Evolutionary conservation across 1,284 basidiomycete species (phyloP).

Genomic region (Pterulicium gracile): DNA sequence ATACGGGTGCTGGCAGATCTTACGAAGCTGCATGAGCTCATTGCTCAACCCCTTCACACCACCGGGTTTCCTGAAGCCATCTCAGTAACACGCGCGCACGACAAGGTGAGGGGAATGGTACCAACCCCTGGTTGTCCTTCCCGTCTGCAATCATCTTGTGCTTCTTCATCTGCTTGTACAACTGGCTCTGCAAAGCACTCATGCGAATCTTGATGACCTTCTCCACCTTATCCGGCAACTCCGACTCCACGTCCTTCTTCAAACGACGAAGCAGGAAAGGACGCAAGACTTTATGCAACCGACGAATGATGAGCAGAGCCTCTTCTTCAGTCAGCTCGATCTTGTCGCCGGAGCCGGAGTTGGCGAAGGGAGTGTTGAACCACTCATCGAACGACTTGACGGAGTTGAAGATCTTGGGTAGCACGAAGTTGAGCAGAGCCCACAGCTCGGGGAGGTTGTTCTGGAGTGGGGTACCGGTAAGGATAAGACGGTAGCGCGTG

Average conservation of each 20-base stretch:
- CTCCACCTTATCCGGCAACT: slow-evolving; percentile 98
- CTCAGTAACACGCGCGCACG: slow-evolving; percentile 2
- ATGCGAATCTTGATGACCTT: slow-evolving; percentile 98
- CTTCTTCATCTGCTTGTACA: slow-evolving; percentile 98
- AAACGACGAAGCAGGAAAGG: slow-evolving; percentile 94
- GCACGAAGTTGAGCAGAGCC: slow-evolving; percentile 96
- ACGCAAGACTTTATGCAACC: slow-evolving; percentile 95
- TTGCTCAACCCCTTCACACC: slow-evolving; percentile 89
- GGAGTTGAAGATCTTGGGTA: slow-evolving; percentile 98
- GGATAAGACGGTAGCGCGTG: slow-evolving; percentile 89
- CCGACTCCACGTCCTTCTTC: slow-evolving; percentile 98
- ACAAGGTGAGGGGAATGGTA: slow-evolving; percentile 5
- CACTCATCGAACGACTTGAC: slow-evolving; percentile 99
- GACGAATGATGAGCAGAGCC: slow-evolving; percentile 93
- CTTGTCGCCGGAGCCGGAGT: slow-evolving; percentile 92
- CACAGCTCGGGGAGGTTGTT: slow-evolving; percentile 98
- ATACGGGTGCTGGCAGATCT: slow-evolving; percentile 98
- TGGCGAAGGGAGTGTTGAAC: slow-evolving; percentile 99
- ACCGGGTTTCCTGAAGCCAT: slow-evolving; percentile 44
- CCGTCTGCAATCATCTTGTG: slow-evolving; percentile 93
- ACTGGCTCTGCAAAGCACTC: slow-evolving; percentile 88
- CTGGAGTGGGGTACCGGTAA: slow-evolving; percentile 96
- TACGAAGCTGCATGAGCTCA: slow-evolving; percentile 97
- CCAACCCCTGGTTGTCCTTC: slow-evolving; percentile 65
- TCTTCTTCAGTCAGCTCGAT: slow-evolving; percentile 99